Percentiles rank a stretch among this genome's conserved stretches.
Conservation (phyloP, 768 basidiomycete species). For the Tulasnella calospora region DNA sequence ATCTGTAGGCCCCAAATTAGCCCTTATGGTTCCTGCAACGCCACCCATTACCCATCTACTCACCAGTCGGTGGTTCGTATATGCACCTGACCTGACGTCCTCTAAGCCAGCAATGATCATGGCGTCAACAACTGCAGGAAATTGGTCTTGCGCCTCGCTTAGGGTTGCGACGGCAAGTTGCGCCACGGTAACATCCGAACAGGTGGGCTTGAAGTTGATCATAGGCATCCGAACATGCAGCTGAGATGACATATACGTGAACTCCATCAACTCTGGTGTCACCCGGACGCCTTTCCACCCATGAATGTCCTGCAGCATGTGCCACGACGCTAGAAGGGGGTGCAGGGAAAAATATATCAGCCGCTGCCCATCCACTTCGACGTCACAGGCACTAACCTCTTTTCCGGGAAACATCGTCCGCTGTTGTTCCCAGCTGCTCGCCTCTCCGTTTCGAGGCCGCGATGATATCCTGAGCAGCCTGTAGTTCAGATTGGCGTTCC, state of each 20-base stretch:
- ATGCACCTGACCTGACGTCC: not conserved
- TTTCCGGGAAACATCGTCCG: conserved; percentile 7
- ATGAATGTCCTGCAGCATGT: conserved; percentile 19
- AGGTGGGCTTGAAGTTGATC: not conserved
- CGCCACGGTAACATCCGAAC: not conserved
- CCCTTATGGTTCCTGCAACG: not conserved
- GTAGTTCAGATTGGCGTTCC: conserved; percentile 15
- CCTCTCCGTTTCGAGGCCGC: conserved; percentile 12
- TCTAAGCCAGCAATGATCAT: not conserved
- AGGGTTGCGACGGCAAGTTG: not conserved
- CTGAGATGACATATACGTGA: not conserved
- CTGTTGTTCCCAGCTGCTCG: conserved; percentile 21
- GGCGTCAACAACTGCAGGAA: not conserved
- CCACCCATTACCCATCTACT: not conserved
- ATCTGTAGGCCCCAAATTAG: not conserved
- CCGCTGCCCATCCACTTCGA: not conserved
- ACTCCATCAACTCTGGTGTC: conserved; percentile 7
- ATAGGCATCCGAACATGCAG: conserved; percentile 6
- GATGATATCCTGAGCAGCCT: conserved; percentile 19
- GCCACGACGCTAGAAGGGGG: conserved; percentile 2
- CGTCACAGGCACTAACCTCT: not conserved
- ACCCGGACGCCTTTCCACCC: conserved; percentile 18
- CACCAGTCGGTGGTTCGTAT: not conserved
- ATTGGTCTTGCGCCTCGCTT: not conserved
- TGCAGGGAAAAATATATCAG: not conserved